A percentile compares a stretch with the other conserved stretches of the same genome.
phyloP scores from a whole-genome alignment of 2,329 filamentous ascomycete genomes.

The Cladosporium sp. region DNA sequence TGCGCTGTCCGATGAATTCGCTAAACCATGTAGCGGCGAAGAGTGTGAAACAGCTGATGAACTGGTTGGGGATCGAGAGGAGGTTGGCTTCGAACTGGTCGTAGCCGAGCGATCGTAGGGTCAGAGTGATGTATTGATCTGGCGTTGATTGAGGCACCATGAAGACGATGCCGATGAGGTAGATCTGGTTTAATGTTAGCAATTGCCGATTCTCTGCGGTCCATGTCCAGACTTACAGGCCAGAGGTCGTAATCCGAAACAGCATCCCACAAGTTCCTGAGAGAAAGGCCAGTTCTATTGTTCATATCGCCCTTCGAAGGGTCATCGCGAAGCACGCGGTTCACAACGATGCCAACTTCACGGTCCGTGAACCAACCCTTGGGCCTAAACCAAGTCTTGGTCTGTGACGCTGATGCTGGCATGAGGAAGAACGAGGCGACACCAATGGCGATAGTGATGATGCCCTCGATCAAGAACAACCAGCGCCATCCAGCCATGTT shows the following conservation, averaged over 20 bases:
- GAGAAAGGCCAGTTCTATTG: slow-evolving; percentile 58
- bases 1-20: slow-evolving; percentile 48
- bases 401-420: slow-evolving; percentile 62
- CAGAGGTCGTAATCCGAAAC: slow-evolving; percentile 61
- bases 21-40: slow-evolving; percentile 48
- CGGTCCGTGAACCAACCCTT: slow-evolving; percentile 65
- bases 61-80: slow-evolving; percentile 54
- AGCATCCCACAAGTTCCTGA: slow-evolving; percentile 51
- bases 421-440: slow-evolving; percentile 57
- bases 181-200: slow-evolving; percentile 37
- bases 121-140: slow-evolving; percentile 59
- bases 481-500: slow-evolving; percentile 55
- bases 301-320: slow-evolving; percentile 57
- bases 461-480: slow-evolving; percentile 61
- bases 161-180: slow-evolving; percentile 54
- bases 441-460: slow-evolving; percentile 56
- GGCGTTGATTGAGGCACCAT: slow-evolving; percentile 55
- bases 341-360: slow-evolving; percentile 65
- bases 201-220: background rate
- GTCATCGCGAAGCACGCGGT: slow-evolving; percentile 62
- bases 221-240: slow-evolving; percentile 17
- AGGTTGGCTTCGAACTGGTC: slow-evolving; percentile 63
- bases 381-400: slow-evolving; percentile 60
- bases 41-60: slow-evolving; percentile 43
- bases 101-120: slow-evolving; percentile 59